Conservation (phyloP, 257 asterid genomes). For the Ophiorrhiza pumila region DNA sequence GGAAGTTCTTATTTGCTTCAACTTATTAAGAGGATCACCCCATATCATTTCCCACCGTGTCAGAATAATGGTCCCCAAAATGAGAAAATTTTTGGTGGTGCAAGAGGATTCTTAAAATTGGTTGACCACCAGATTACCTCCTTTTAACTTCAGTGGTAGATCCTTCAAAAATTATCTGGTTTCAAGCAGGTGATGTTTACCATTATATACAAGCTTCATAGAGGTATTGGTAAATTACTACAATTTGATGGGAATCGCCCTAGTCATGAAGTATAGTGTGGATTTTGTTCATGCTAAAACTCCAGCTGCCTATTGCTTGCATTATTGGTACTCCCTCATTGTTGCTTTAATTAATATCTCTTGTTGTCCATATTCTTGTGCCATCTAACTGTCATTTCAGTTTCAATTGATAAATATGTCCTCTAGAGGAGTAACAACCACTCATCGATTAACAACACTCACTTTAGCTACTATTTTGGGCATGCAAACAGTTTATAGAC, state of each 20-base stretch:
- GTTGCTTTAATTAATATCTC: conserved; percentile 8
- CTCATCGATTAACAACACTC: conserved; percentile 2
- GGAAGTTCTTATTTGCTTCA: neutral
- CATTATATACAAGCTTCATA: neutral
- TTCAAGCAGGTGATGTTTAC: neutral
- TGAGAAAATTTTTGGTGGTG: neutral
- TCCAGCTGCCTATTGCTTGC: neutral
- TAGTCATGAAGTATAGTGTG: neutral
- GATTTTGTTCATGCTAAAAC: conserved; percentile 7
- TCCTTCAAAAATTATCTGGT: neutral
- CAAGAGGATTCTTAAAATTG: neutral
- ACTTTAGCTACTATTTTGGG: conserved; percentile 8
- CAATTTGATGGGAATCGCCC: conserved; percentile 4
- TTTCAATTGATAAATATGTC: conserved; percentile 7
- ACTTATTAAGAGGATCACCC: neutral
- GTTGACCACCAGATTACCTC: neutral
- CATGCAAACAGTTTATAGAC: neutral
- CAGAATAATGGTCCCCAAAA: neutral
- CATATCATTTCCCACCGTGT: neutral
- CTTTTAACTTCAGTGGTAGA: conserved; percentile 3
- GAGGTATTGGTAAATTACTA: neutral
- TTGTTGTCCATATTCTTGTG: conserved; percentile 19
- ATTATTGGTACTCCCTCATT: conserved; percentile 13
- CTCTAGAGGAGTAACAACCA: conserved; percentile 3
- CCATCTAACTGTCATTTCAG: conserved; percentile 11